Base-by-base conservation (phyloP, 768 basidiomycete genomes). In the Auricularia sp. region DNA sequence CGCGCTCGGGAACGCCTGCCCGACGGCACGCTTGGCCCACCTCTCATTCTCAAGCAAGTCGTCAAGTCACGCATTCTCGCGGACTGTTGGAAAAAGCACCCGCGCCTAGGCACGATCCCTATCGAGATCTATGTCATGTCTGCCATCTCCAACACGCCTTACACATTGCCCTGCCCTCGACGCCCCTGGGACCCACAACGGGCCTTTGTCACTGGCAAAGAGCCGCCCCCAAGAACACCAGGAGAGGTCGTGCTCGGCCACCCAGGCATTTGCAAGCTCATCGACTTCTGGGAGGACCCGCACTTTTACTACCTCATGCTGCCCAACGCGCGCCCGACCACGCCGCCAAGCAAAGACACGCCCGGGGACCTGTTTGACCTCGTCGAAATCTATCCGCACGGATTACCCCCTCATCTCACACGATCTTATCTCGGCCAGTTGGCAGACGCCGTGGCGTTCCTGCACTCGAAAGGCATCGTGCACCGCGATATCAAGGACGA, bases 401-500 rank as follows among this genome's bases (percentile, higher is more conserved):
- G 96, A 8, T 82, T 99, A 6, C 87, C 90, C 0, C 78, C 92
- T 0, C 77, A 78, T 68, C 82, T 85, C 64, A 81, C 94, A 65
- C 83, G 94, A 69, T 89, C 84, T 59, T 92, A 97, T 72, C 82
- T 99, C 3, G 91, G 94, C 39, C 96, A 99, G 76, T 88, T 99
- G 45, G 91, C 92, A 44, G 95, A 98, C 74, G 95, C 94, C 0
- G 75, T 94, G 65, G 79, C 79, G 65, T 99, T 98, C 78, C 78
- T 99, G 47, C 96, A 99, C 74, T 80, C 85, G 8, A 91, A 88
- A 69, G 94, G 93, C 63, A 97, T 99, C 65, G 90, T 98, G 10
- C 96, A 99, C 75, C 90, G 96, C 63, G 96, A 99, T 71, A 87
- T 99, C 75, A 99, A 99, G 77, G 96, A 99, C 70, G 96, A 99